Evolutionary conservation across 371 early-diverging fungal genomes (phyloP).

Genomic region (Rhizopus stolonifer): DNA sequence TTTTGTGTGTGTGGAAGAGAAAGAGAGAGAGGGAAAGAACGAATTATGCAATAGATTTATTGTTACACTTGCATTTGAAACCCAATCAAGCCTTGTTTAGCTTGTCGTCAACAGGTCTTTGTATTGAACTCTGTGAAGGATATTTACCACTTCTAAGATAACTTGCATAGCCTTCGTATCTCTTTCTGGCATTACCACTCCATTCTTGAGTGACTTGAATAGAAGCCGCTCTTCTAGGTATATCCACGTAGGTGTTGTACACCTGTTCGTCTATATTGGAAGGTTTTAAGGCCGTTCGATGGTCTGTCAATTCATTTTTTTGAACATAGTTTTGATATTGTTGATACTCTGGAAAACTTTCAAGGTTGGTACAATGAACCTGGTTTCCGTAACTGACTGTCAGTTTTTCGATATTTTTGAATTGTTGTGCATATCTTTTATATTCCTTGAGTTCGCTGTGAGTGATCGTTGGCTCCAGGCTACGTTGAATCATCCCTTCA

Average conservation of each 20-base stretch:
- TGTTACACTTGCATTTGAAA: not conserved
- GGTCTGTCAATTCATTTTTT: slow-evolving; percentile 35
- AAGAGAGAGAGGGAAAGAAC: not conserved
- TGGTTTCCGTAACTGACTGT: slow-evolving; percentile 33
- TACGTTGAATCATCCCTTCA: slow-evolving; percentile 51
- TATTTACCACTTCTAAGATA: slow-evolving; percentile 45
- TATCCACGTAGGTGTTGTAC: slow-evolving; percentile 46
- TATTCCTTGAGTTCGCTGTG: slow-evolving; percentile 58
- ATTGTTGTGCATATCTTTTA: slow-evolving; percentile 57
- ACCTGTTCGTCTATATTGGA: slow-evolving; percentile 48
- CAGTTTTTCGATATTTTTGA: slow-evolving; percentile 36
- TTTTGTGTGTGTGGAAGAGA: not conserved
- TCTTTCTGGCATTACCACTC: slow-evolving; percentile 35
- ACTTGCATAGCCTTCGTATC: slow-evolving; percentile 52
- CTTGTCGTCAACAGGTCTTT: not conserved
- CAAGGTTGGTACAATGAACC: slow-evolving; percentile 14
- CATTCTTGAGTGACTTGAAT: slow-evolving; percentile 40
- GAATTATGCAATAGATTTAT: not conserved
- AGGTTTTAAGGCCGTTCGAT: slow-evolving; percentile 33
- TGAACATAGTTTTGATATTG: slow-evolving; percentile 47
- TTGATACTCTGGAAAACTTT: slow-evolving; percentile 48
- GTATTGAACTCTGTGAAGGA: slow-evolving; percentile 6
- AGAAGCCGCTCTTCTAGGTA: slow-evolving; percentile 46
- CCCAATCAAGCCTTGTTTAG: too few species aligned
- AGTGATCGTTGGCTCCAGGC: slow-evolving; percentile 59